Evolutionary conservation across 257 asterid species (phyloP), one percentile per base, ranked within the genome.

Genomic region (Forsythia suspensa): DNA sequence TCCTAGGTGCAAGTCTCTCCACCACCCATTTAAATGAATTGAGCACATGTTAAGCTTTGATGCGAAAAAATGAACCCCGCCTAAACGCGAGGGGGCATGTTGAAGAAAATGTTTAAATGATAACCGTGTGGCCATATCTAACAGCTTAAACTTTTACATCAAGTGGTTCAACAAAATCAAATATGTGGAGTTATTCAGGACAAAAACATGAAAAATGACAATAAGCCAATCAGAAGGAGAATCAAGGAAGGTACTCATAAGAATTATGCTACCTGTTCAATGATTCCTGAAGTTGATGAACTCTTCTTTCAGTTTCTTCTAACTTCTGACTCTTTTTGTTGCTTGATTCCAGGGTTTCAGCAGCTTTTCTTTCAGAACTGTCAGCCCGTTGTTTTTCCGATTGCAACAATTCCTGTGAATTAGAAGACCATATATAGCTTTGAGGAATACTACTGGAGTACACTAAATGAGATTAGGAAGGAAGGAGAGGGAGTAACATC

Each of bases 231-330:
- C 67, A 57, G 1, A 59, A 59, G 36, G 67, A 59, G 24, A 7
- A 59, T 59, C 37, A 21, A 20, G 65, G n/a, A 16, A 63, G 70
- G 37, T 63, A 75, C 72, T 79, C 74, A 79, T 69, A 81, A 84
- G 81, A 73, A 73, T 55, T 46, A 82, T 69, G 76, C 77, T 87
- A 94, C 99, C 97, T 96, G 93, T 81, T 92, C 85, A 94, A 79
- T 75, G 98, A 88, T 77, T 94, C 98, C 91, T 96, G 97, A 84
- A 96, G 97, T 77, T 91, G 95, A 41, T 87, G 85, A 80, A 88
- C 95, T 85, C 88, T 84, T 82, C 85, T 96, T 84, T 96, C 96
- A 57, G 97, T 86, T 81, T 96, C 98, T 80, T 94, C 99, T 70
- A 96, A 80, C 90, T 92, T 91, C 86, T 85, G 90, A 81, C 85